phyloP scores from a whole-genome alignment of 257 asterid genomes.

The Solanum microdontum region DNA sequence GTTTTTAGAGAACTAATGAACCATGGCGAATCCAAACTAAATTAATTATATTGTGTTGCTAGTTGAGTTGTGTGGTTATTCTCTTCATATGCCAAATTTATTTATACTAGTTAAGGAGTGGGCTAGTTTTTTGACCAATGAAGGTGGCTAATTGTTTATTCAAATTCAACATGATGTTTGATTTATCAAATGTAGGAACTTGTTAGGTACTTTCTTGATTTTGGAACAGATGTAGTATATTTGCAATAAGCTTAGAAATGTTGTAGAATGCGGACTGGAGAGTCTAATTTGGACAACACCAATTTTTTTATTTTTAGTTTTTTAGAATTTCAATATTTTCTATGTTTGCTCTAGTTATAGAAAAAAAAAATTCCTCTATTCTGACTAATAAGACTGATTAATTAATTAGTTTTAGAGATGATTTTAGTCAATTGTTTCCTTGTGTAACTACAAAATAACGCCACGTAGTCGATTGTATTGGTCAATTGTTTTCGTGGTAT shows the following conservation, averaged over 20 bases:
- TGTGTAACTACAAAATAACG: not conserved
- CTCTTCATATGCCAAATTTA: not conserved
- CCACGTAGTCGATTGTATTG: not conserved
- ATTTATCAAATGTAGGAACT: conserved; percentile 10
- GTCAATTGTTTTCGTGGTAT: not conserved
- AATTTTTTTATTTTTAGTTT: not conserved
- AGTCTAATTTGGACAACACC: conserved; percentile 23
- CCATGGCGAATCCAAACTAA: not conserved
- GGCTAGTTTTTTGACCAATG: not conserved
- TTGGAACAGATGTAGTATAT: not conserved
- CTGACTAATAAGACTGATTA: not conserved
- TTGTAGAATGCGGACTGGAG: conserved; percentile 4
- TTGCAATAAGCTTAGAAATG: not conserved
- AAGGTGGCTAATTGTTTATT: conserved; percentile 3
- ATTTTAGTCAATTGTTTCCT: not conserved
- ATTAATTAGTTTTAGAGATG: not conserved
- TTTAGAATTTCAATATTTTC: not conserved
- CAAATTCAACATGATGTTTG: conserved; percentile 15
- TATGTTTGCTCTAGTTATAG: not conserved
- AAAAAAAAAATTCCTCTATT: not conserved
- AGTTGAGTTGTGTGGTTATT: not conserved
- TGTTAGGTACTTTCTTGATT: conserved; percentile 19
- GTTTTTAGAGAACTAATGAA: not conserved
- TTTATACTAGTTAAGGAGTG: not conserved
- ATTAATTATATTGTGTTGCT: not conserved